A percentile compares a stretch with the other conserved stretches of the same genome.
These are phyloP conservation scores for Cercospora nicotianae DNA, from an alignment of 2,329 filamentous ascomycete genomes.

Conservation along the genomic window DNA sequence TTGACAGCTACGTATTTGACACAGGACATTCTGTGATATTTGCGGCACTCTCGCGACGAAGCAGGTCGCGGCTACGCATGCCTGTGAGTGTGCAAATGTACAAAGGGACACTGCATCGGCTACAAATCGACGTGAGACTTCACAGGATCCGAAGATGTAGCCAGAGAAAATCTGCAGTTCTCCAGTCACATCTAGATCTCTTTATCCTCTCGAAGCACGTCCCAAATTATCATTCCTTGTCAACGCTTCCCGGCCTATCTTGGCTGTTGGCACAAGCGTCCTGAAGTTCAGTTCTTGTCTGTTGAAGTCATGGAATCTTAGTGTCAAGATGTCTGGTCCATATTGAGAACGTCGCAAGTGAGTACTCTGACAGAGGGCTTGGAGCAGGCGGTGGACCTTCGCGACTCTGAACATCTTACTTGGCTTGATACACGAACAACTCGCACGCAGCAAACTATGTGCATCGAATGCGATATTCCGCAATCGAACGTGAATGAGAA, in stretches of 20 bases:
- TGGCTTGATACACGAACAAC: neutral
- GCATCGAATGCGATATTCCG: neutral
- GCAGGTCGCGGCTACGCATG: neutral
- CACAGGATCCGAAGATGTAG: neutral
- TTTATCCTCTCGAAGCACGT: neutral
- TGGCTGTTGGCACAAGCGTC: neutral
- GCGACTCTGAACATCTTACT: neutral
- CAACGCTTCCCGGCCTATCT: neutral
- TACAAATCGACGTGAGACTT: neutral
- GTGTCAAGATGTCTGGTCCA: neutral
- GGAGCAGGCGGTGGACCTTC: neutral
- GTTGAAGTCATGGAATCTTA: neutral
- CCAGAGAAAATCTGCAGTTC: neutral
- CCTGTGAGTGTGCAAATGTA: neutral
- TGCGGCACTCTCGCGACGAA: neutral
- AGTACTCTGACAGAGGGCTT: neutral
- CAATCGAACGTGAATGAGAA: neutral
- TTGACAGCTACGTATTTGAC: neutral
- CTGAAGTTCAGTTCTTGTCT: neutral
- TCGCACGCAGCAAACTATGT: neutral
- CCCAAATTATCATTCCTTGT: neutral
- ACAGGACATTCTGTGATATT: neutral
- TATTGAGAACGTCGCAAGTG: neutral
- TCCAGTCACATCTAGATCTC: neutral
- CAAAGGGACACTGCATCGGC: neutral